Evolutionary conservation across 257 asterid species (phyloP).

Genomic region (Nicotiana undulata): DNA sequence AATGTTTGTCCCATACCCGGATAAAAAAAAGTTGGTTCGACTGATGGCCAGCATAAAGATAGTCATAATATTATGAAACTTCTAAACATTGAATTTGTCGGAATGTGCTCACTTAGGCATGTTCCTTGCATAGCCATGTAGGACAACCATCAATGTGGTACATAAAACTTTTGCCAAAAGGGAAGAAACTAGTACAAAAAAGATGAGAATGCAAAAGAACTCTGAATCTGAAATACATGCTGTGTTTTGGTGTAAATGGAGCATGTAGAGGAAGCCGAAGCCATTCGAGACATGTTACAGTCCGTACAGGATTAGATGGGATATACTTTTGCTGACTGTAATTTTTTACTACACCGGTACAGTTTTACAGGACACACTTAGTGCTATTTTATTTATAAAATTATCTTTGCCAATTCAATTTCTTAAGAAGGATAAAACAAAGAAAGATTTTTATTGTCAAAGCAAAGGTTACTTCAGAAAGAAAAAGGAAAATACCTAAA

Average conservation of each 20-base stretch:
- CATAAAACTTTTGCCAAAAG: not conserved
- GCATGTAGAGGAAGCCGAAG: not conserved
- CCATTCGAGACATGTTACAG: not conserved
- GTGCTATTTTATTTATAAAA: not conserved
- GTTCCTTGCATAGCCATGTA: not conserved
- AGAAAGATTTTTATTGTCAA: not conserved
- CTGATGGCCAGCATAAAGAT: not conserved
- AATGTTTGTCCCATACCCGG: not conserved
- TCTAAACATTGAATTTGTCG: not conserved
- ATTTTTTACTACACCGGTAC: not conserved
- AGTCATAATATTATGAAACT: not conserved
- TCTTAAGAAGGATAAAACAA: not conserved
- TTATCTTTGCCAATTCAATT: not conserved
- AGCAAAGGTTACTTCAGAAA: not conserved
- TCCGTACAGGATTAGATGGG: not conserved
- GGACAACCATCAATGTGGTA: not conserved
- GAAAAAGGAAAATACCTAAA: constrained; percentile 7
- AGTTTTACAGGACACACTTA: not conserved
- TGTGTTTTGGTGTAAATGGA: not conserved
- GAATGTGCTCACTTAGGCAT: not conserved
- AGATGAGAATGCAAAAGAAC: not conserved
- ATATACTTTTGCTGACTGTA: not conserved
- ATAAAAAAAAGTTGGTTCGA: not conserved
- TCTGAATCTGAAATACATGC: not conserved
- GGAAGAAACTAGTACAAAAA: not conserved